Base-by-base conservation (phyloP, 2,329 filamentous ascomycete species). In the Orbilia brochopaga region DNA sequence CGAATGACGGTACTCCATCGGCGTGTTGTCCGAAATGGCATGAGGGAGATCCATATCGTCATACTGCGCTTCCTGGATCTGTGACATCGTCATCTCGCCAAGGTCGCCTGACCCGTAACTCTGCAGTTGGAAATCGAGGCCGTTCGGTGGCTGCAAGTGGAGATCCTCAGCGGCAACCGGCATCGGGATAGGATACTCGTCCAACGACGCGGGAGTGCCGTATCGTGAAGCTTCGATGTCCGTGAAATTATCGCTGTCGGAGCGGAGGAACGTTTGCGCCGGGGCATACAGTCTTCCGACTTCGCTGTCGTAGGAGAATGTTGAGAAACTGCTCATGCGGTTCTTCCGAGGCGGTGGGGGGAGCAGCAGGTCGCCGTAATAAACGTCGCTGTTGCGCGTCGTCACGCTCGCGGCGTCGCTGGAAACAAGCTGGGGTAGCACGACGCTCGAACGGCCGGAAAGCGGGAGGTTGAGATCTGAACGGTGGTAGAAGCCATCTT, bases 271-370 rank as follows among this genome's bases (percentile, higher is more conserved):
- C 1, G 46, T 58, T n/a, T 70, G 66, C 19, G 66, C 66, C 23
- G 66, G 66, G 7, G 48, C 59, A 27, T 70, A 70, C 27, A 70
- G 37, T 64, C 66, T 63, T 46, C 59, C 66, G 30, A 70, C 66
- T 42, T 70, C 66, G 27, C 59, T 64, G 24, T 70, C 66, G 27
- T 50, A 70, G 3, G 66, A 70, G 15, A 60, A 64, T 8, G 21
- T 59, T 1, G 66, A 64, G 15, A 59, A 42, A 2, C 55, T 48
- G 27, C 66, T 70, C 21, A 59, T 63, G 13, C 66, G 59, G 23
- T 70, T 70, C 4, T 13, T 1, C n/a, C 15, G 51, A 23, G 37
- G 66, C 27, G 55, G 6, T 6, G 59, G 66, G 32, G 58, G 65
- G n/a, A 42, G 27, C n/a, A 59, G 17, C 23, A 30, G 21, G 23